Conservation (phyloP, 345 rosid genomes). For the Brassica incana region DNA sequence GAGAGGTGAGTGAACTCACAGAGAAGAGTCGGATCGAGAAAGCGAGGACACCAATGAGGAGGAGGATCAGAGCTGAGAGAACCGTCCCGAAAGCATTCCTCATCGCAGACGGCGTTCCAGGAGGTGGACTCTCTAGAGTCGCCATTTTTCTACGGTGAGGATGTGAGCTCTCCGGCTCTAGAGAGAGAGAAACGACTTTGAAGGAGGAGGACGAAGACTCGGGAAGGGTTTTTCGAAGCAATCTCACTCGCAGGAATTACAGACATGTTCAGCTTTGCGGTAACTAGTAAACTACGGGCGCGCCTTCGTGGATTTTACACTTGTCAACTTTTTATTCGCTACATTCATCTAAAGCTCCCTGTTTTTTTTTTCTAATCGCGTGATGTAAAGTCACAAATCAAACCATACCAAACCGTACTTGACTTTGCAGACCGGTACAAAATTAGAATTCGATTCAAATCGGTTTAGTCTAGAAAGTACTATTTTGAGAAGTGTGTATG, state of each 20-base stretch:
- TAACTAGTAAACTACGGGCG: conserved; percentile 2
- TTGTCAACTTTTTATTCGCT: conserved; percentile 20
- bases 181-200: conserved; percentile 3
- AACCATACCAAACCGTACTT: too few species aligned
- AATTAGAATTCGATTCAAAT: background rate
- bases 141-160: conserved; percentile 53
- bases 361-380: too few species aligned
- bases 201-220: background rate
- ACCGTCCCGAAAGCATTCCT: conserved; percentile 80
- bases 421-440: background rate
- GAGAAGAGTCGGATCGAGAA: conserved; percentile 99
- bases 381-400: too few species aligned
- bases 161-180: conserved; percentile 32
- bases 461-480: background rate
- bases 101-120: conserved; percentile 39
- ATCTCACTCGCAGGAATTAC: conserved; percentile 17
- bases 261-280: conserved; percentile 4
- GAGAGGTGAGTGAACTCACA: conserved; percentile 47
- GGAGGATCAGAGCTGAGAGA: conserved; percentile 73
- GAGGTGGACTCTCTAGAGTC: conserved; percentile 50
- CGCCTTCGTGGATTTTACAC: conserved; percentile 39
- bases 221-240: conserved; percentile 28
- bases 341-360: too few species aligned
- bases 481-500: background rate
- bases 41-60: conserved; percentile 91